phyloP scores from a whole-genome alignment of 306 rosid genomes.

The Begonia masoniana region DNA sequence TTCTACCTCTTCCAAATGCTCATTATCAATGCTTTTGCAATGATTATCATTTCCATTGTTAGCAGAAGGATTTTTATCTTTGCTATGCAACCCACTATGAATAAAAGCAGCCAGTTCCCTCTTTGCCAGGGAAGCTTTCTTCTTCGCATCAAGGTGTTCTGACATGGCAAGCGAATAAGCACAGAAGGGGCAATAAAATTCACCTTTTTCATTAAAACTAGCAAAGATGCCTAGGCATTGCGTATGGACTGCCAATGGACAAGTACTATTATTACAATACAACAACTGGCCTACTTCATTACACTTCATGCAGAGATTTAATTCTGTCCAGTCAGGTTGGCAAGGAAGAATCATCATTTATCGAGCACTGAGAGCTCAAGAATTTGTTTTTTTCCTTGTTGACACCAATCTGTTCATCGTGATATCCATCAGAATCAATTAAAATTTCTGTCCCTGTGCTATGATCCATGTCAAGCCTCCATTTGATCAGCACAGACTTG shows the following conservation, averaged over 20 bases:
- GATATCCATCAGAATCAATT: constrained; percentile 24
- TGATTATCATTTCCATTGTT: constrained; percentile 17
- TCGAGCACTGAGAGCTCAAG: constrained; percentile 21
- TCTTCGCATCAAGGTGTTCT: constrained; percentile 50
- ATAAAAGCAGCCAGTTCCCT: constrained; percentile 31
- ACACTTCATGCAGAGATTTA: constrained; percentile 35
- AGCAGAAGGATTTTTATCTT: constrained; percentile 11
- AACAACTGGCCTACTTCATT: constrained; percentile 43
- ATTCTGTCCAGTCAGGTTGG: constrained; percentile 11
- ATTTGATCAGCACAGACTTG: constrained; percentile 17
- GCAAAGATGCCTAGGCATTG: constrained; percentile 32
- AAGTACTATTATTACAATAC: constrained; percentile 37
- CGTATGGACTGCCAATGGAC: constrained; percentile 56
- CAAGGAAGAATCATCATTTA: constrained; percentile 18
- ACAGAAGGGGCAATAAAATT: constrained; percentile 67
- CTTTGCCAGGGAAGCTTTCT: constrained; percentile 33
- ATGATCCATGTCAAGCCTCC: constrained; percentile 16
- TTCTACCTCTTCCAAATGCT: constrained; percentile 15
- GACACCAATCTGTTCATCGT: constrained; percentile 21
- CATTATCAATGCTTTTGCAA: constrained; percentile 15
- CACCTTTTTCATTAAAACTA: constrained; percentile 24
- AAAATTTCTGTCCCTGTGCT: constrained; percentile 16
- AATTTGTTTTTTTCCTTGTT: constrained; percentile 28
- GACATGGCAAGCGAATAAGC: constrained; percentile 33
- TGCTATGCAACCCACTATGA: constrained; percentile 14